Evolutionary conservation across 1,284 basidiomycete genomes (phyloP).

Genomic region (Sphaerobolus stellatus): DNA sequence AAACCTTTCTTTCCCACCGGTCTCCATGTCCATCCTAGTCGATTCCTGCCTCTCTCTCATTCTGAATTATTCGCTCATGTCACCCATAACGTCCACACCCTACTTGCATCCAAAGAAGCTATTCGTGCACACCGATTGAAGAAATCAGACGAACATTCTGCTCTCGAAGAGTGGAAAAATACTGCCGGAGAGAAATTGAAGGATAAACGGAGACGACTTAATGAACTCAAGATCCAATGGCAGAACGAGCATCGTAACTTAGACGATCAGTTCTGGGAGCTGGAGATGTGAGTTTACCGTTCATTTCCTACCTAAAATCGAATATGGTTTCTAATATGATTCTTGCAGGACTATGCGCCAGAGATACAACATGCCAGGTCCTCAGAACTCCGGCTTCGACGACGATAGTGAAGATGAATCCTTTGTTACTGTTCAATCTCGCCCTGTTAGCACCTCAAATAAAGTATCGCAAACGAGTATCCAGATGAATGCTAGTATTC

Average conservation of each 20-base stretch:
- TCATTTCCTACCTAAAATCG: not conserved
- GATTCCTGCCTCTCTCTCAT: conserved; percentile 4
- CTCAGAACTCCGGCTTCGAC: not conserved
- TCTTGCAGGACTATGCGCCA: conserved; percentile 3
- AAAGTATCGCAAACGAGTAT: too few relatives aligned
- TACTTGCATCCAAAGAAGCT: conserved; percentile 7
- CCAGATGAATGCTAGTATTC: too few relatives aligned
- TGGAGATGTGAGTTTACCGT: conserved; percentile 6
- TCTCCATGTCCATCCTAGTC: conserved; percentile 2
- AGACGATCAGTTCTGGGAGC: conserved; percentile 8
- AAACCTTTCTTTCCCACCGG: not conserved
- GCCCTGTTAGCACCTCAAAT: not conserved
- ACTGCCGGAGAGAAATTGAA: not conserved
- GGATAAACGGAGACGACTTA: not conserved
- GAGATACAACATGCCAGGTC: not conserved
- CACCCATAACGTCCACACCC: conserved; percentile 6
- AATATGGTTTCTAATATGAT: not conserved
- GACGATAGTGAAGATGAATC: not conserved
- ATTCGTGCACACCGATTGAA: not conserved
- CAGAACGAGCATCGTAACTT: not conserved
- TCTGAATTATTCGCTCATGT: conserved; percentile 2
- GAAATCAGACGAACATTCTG: not conserved
- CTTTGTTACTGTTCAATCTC: not conserved
- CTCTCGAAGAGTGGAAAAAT: not conserved
- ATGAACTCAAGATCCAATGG: not conserved